Evolutionary conservation across 805 yeast species (phyloP), one percentile per base, ranked within the genome.

Genomic region (Kodamaea sagamina): DNA sequence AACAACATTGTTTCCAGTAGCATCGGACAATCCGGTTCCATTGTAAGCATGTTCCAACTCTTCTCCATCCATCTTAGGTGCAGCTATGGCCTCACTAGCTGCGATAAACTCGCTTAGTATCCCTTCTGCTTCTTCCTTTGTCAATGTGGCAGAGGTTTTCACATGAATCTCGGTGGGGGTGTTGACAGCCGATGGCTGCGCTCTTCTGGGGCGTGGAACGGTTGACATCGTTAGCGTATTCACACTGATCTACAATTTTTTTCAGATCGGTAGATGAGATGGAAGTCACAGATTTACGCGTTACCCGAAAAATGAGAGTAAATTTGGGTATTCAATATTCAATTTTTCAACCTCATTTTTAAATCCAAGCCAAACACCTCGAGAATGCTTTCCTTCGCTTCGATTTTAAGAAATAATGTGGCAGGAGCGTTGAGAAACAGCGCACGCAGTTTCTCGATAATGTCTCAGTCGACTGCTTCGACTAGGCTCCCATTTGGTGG

Each of bases 81-180:
- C 49, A 15, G 67, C 62, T 46, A 61, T 61, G 31, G 48, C 51
- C 45, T 71, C 76, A 54, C 71, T 66, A 18, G 65, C 47, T 26
- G 25, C 32, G 40, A 79, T 67, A 55, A 75, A 77, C 22, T 64
- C 62, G 15, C 75, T 62, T 43, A 77, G 58, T 16, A 72, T 48
- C 36, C 60, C 53, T 55, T 77, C 81, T n/a, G 81, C 78, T 17
- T 68, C 70, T 13, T 60, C 63, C 44, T 67, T 65, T 35, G 53
- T 46, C 27, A 78, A 50, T 16, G 63, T 32, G 53, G 62, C 36
- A 34, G 57, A 42, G 17, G 58, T 48, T 39, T 52, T 44, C 40
- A 72, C 60, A 15, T 62, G 67, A 3, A 72, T 58, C 17, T 71
- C 60, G 1, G 75, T 72, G 7, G 84, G 81, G 1, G 72, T 63